These are phyloP conservation scores for Starmerella stellata DNA, from an alignment of 805 yeast genomes.

Conservation along the genomic window DNA sequence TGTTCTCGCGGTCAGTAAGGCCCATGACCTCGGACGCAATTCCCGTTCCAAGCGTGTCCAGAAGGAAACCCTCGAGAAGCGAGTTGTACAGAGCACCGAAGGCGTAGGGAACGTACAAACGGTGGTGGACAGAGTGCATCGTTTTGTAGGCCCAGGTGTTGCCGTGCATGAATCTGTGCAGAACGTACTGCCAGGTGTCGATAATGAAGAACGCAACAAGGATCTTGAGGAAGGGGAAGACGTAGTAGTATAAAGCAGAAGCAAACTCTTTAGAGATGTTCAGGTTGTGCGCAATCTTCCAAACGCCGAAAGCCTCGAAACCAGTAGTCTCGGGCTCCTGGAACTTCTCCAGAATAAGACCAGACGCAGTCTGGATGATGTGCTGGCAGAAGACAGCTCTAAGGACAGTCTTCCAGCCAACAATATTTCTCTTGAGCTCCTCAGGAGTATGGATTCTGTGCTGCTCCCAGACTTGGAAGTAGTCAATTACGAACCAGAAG, in stretches of 20 bases:
- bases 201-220: slow-evolving; percentile 49
- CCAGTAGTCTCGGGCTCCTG: slow-evolving; percentile 37
- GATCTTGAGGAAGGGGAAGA: slow-evolving; percentile 41
- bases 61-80: slow-evolving; percentile 79
- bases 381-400: slow-evolving; percentile 77
- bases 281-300: slow-evolving; percentile 29
- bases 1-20: slow-evolving; percentile 59
- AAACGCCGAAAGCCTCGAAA: slow-evolving; percentile 31
- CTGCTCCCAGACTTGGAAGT: slow-evolving; percentile 53
- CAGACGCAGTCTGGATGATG: slow-evolving; percentile 58
- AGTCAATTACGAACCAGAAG: slow-evolving; percentile 60
- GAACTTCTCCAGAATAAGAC: slow-evolving; percentile 34
- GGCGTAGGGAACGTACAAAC: slow-evolving; percentile 89
- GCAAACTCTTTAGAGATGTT: slow-evolving; percentile 23
- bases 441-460: slow-evolving; percentile 86
- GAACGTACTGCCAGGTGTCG: slow-evolving; percentile 89
- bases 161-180: slow-evolving; percentile 77
- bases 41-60: slow-evolving; percentile 88
- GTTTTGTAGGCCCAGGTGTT: slow-evolving; percentile 56
- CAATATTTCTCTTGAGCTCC: slow-evolving; percentile 70
- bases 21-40: slow-evolving; percentile 46
- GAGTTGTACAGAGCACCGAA: slow-evolving; percentile 91
- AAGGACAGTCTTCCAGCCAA: slow-evolving; percentile 47
- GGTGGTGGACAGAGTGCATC: slow-evolving; percentile 88
- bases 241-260: slow-evolving; percentile 41